Evolutionary conservation across 768 basidiomycete genomes (phyloP), one percentile per base, ranked within the genome.

Genomic region (Boletus patriciae): DNA sequence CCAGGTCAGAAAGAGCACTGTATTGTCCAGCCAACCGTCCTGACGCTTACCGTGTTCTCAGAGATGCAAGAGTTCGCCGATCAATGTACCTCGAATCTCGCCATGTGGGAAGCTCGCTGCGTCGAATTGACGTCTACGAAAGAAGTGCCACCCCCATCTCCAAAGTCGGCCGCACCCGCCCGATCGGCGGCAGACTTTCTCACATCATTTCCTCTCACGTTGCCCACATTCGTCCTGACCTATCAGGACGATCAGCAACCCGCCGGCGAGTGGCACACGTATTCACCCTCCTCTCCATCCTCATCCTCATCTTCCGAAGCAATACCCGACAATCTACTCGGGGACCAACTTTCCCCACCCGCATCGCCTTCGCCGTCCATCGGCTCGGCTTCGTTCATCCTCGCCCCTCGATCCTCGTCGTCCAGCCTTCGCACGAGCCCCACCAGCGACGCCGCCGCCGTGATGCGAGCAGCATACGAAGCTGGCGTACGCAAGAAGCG

Each of bases 1-100:
- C 91, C 92, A 48, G 84, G 91, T 91, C 64, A 63, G 82, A 15
- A 43, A 19, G 18, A 34, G 1, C 21, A 9, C 15, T 38, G 8
- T n/a, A 19, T 41, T 29, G 27, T 46, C 13, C 16, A 45, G 4
- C n/a, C 50, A 42, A 3, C 19, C 50, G 15, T 34, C 16, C 23
- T 55, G 40, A 50, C 29, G 21, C 76, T 61, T 8, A 60, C 29
- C 49, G 31, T 41, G 15, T 21, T 49, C 25, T 12, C 59, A 90
- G 92, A 88, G 70, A 83, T 95, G 76, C 76, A 78, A 43, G 72
- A 72, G 45, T 95, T 87, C 61, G 82, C 84, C 1, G 75, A 80
- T 25, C 83, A 86, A 58, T 92, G 92, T 67, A 74, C 78, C 33
- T 75, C 76, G 37, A 96, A 96, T 66, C 78, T 93, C 16, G 68